phyloP scores from a whole-genome alignment of 2,329 filamentous ascomycete genomes.

The Pyrenochaeta sp. region DNA sequence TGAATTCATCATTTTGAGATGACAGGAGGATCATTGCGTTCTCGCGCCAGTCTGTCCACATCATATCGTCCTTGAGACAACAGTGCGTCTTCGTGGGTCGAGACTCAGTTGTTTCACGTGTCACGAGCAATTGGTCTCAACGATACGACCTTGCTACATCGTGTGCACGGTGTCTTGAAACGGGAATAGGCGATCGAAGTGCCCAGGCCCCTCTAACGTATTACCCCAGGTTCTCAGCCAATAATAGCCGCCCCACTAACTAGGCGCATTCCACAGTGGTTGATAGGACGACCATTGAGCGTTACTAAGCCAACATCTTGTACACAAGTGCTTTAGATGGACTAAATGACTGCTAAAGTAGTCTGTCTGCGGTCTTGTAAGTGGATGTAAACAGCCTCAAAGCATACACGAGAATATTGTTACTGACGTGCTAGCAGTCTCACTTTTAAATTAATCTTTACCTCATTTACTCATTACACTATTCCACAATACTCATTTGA shows the following conservation, averaged over 20 bases:
- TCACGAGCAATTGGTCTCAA: constrained; percentile 7
- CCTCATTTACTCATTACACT: not conserved
- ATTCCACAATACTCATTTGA: constrained; percentile 5
- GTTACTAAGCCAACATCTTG: not conserved
- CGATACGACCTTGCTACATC: not conserved
- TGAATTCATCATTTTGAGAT: too few relatives aligned
- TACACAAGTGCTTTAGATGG: not conserved
- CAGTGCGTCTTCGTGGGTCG: not conserved
- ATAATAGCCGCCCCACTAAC: not conserved
- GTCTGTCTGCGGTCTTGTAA: too few relatives aligned
- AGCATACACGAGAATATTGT: not conserved
- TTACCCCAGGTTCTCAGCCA: constrained; percentile 4
- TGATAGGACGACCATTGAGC: too few relatives aligned
- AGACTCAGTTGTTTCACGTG: not conserved
- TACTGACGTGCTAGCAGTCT: not conserved
- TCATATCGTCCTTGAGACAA: not conserved
- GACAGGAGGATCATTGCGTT: not conserved
- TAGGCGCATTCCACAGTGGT: not conserved
- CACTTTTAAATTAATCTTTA: not conserved
- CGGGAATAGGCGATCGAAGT: not conserved
- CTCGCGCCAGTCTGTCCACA: not conserved
- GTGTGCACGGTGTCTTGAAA: not conserved
- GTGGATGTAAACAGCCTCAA: not conserved
- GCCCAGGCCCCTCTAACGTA: constrained; percentile 1
- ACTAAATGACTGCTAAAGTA: not conserved